A percentile compares a stretch with the other conserved stretches of the same genome.
These are phyloP conservation scores for Apiospora saccharicola DNA, from an alignment of 2,329 filamentous ascomycete genomes.

Conservation along the genomic window DNA sequence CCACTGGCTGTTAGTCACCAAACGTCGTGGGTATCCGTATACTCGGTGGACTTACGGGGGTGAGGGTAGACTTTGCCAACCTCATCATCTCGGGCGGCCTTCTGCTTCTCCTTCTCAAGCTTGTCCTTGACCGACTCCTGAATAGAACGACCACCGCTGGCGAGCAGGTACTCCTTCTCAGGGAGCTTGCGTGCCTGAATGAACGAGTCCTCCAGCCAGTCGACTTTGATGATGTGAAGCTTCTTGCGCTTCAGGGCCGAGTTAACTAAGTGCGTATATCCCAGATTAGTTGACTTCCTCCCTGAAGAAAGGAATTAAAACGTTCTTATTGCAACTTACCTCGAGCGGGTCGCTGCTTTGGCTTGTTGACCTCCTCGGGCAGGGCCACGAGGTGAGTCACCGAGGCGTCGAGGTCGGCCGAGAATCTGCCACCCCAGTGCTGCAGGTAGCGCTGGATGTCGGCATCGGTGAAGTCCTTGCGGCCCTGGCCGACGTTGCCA, in stretches of 20 bases:
- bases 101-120: not conserved
- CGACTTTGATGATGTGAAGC: slow-evolving; percentile 53
- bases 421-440: slow-evolving; percentile 66
- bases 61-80: not conserved
- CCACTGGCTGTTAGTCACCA: not conserved
- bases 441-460: slow-evolving; percentile 73
- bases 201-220: slow-evolving; percentile 62
- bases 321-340: not conserved
- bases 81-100: not conserved
- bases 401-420: slow-evolving; percentile 54
- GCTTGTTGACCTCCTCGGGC: not conserved
- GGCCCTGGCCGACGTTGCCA: slow-evolving; percentile 60
- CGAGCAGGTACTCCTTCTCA: slow-evolving; percentile 54
- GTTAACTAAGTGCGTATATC: slow-evolving; percentile 41
- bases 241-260: slow-evolving; percentile 46
- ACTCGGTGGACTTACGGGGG: not conserved
- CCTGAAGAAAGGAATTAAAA: not conserved
- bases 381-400: slow-evolving; percentile 80
- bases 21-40: not conserved
- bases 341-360: not conserved
- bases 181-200: slow-evolving; percentile 35
- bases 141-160: slow-evolving; percentile 24
- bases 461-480: slow-evolving; percentile 50
- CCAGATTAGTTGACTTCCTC: not conserved
- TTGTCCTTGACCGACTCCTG: not conserved